A percentile compares a stretch with the other conserved stretches of the same genome.
Conservation (phyloP, 805 yeast genomes). For the Candida alai region DNA sequence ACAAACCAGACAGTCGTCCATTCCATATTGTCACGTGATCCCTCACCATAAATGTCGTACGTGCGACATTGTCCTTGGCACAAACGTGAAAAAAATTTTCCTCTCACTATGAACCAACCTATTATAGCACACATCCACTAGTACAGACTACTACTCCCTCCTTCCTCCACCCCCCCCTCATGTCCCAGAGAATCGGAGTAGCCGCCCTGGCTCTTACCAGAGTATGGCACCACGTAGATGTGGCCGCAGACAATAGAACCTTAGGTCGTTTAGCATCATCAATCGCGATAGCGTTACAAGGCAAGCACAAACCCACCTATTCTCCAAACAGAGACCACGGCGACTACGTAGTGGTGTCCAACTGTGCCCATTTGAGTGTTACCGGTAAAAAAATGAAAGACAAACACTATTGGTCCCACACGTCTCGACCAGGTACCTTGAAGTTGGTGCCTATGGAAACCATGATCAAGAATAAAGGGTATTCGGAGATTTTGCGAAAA, state of each 20-base stretch:
- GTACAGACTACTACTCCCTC: no score
- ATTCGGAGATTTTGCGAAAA: constrained; percentile 74
- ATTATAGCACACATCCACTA: no score
- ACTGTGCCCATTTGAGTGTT: constrained; percentile 75
- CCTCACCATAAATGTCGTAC: no score
- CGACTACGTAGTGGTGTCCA: constrained; percentile 95
- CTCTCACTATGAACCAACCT: no score
- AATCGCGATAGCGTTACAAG: constrained; percentile 84
- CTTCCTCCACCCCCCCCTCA: no score
- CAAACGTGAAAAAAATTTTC: no score
- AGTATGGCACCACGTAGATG: constrained; percentile 94
- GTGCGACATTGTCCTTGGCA: no score
- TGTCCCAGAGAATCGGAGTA: constrained; percentile 35
- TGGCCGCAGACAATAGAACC: constrained; percentile 78
- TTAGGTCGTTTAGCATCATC: constrained; percentile 89
- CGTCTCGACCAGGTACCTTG: constrained; percentile 85
- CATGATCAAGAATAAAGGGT: constrained; percentile 74
- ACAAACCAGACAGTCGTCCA: no score
- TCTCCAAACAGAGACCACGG: constrained; percentile 79
- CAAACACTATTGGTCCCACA: constrained; percentile 85
- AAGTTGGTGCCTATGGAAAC: constrained; percentile 78
- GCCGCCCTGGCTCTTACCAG: constrained; percentile 77
- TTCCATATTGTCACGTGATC: no score
- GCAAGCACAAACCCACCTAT: constrained; percentile 94
- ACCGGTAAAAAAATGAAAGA: constrained; percentile 82